Evolutionary conservation across 2,329 filamentous ascomycete species (phyloP), one percentile per base, ranked within the genome.

Genomic region (Stemphylium lycopersici): DNA sequence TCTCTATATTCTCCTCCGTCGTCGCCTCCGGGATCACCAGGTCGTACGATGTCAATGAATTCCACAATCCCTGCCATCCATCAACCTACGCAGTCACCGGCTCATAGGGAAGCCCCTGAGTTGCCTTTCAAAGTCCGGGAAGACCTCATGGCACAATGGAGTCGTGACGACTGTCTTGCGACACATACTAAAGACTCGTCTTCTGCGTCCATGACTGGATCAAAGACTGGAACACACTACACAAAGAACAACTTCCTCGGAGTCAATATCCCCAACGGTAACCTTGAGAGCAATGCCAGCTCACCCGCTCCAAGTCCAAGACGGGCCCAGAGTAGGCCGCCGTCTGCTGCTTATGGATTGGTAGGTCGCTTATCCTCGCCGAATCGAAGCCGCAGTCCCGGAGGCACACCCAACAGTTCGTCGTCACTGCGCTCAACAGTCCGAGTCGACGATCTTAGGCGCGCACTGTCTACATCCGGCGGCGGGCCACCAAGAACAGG

Each of bases 141-240:
- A 58, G 84, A 90, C 62, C 90, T 97, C 84, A 78, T 91, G 52
- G 80, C 84, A 16, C 85, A 90, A 42, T 97, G 93, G 93, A 89
- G 86, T 34, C 87, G 87, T 68, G 92, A 96, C 18, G 77, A 80
- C 12, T 90, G 89, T 29, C 78, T 95, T 47, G 84, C 87, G 10
- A 81, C 84, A 33, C 82, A 90, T 43, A 86, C 89, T 55, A 85
- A 80, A 54, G 80, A 90, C 50, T 87, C 87, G 65, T 90, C 88
- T 65, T 85, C 90, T 0, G 84, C 85, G 11, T 96, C 91, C 3
- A 78, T 96, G 49, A 90, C 81, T 48, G 91, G 91, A 18, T 96
- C 91, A 2, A 86, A 85, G 59, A 82, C 84, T 1, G 71, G 66
- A 0, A 68, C 69, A 0, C 58, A 63, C 6, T 62, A 66, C 51